A percentile compares a stretch with the other conserved stretches of the same genome.
Conservation (phyloP, 208 protist genomes). For the Leishmania gerbilli region DNA sequence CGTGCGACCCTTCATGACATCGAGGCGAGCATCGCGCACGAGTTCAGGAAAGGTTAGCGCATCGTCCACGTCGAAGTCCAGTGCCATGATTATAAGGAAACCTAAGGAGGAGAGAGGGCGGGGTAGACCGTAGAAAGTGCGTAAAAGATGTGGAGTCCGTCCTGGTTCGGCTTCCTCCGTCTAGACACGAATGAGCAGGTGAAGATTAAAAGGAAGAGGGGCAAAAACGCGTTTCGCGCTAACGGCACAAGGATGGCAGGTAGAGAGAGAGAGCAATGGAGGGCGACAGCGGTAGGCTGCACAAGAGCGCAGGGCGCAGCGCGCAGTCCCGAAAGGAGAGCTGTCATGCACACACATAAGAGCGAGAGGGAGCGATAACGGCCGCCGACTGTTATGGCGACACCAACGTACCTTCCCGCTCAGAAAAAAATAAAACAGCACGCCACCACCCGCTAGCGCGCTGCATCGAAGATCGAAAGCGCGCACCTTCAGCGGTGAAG, state of each 20-base stretch:
- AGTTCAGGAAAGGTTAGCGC: constrained; percentile 27
- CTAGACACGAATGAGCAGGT: neutral
- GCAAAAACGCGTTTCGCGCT: neutral
- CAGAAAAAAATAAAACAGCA: neutral
- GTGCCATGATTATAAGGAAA: constrained; percentile 20
- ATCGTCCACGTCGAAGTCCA: constrained; percentile 42
- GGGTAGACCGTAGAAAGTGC: neutral
- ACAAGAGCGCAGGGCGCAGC: neutral
- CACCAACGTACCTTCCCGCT: neutral
- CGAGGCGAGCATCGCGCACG: constrained; percentile 14
- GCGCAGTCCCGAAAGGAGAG: neutral
- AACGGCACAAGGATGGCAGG: neutral
- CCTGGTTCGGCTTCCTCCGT: neutral
- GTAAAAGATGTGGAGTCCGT: neutral
- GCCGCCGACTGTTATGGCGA: neutral
- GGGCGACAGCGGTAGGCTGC: neutral
- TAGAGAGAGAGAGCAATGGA: neutral
- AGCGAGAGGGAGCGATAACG: neutral
- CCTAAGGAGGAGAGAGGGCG: neutral
- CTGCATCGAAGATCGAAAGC: neutral
- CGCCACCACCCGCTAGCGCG: neutral
- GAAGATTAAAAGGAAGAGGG: no score
- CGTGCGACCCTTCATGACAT: constrained; percentile 36
- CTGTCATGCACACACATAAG: neutral
- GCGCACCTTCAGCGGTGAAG: neutral